Base-by-base conservation (phyloP, 345 rosid genomes). In the Moricandia arvensis region DNA sequence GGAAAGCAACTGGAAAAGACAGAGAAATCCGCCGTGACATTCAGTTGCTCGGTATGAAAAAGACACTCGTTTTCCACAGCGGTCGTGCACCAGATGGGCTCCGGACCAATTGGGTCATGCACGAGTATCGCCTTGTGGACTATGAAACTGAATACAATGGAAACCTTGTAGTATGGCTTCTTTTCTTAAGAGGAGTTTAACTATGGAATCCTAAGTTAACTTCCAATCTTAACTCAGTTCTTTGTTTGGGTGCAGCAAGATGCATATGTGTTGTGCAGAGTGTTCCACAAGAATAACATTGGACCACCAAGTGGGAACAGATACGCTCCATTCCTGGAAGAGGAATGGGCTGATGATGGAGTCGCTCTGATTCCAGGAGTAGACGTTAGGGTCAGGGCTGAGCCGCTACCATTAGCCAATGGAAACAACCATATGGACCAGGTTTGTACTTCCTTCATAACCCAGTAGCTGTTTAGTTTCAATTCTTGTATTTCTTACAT, bases 1-100 rank as follows among this genome's bases (percentile, higher is more conserved):
- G 98, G 98, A 93, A 93, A 84, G 93, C 98, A 2, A 93, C 97
- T 1, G 97, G 98, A 16, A 93, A 89, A 76, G 98, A 93, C 73
- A 79, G 97, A 59, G 86, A 80, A 35, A 79, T 93, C 35, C 86
- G 87, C 66, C 86, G 90, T 43, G 87, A 73, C 8, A 30, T 60
- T 0, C 85, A 76, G 29, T 71, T 81, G 54, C 80, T 89, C 12
- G 98, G 96, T 58, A 88, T 89, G 93, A 93, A 93, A 80, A 93
- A 91, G 85, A 91, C 96, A 0, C 89, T 93, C n/a, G 97, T 93
- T 31, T 93, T 89, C 75, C 96, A 93, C 68, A 79, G 82, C 2
- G 97, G 97, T 16, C 89, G 93, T 71, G 97, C 98, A 0, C 97
- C 97, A 0, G 91, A 85, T 10, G 98, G 98, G 38, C 82, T 82